A percentile compares a stretch with the other conserved stretches of the same genome.
phyloP scores from a whole-genome alignment of 129 eudicot genomes.

The Calendula officinalis region DNA sequence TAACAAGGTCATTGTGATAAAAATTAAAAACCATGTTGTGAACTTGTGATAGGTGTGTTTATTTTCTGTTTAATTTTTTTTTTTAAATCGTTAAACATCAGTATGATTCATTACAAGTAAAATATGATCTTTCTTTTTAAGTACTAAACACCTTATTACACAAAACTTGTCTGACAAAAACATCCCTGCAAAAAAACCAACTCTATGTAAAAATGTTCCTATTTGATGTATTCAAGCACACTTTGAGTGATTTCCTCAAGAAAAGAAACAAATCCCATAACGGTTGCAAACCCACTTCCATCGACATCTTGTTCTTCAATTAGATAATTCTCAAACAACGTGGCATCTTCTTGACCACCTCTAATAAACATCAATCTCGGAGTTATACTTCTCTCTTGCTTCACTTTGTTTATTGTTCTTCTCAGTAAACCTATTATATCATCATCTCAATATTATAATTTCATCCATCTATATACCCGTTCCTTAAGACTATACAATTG shows the following conservation, averaged over 20 bases:
- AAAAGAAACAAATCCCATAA: conserved; percentile 92
- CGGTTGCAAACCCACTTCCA: conserved; percentile 80
- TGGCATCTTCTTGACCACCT: conserved; percentile 83
- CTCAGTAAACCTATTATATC: conserved; percentile 64
- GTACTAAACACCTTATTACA: conserved; percentile 21
- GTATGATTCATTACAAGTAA: too few species aligned
- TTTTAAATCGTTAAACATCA: neutral
- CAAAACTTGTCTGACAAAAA: conserved; percentile 7
- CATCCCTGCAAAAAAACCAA: conserved; percentile 24
- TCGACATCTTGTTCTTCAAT: conserved; percentile 95
- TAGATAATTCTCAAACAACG: conserved; percentile 72
- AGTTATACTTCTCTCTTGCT: conserved; percentile 93
- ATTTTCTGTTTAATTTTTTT: conserved; percentile 23
- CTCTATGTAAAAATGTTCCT: conserved; percentile 19
- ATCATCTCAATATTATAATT: neutral
- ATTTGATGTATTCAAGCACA: conserved; percentile 79
- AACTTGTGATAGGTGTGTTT: too few species aligned
- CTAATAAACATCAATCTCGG: conserved; percentile 79
- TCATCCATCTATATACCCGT: neutral
- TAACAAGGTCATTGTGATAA: too few species aligned
- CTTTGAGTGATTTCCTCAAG: conserved; percentile 79
- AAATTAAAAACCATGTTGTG: neutral
- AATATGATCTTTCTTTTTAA: neutral
- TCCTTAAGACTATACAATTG: too few species aligned
- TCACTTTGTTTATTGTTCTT: conserved; percentile 70